Evolutionary conservation across 306 rosid genomes (phyloP), one percentile per base, ranked within the genome.

Genomic region (Trifolium subterraneum): DNA sequence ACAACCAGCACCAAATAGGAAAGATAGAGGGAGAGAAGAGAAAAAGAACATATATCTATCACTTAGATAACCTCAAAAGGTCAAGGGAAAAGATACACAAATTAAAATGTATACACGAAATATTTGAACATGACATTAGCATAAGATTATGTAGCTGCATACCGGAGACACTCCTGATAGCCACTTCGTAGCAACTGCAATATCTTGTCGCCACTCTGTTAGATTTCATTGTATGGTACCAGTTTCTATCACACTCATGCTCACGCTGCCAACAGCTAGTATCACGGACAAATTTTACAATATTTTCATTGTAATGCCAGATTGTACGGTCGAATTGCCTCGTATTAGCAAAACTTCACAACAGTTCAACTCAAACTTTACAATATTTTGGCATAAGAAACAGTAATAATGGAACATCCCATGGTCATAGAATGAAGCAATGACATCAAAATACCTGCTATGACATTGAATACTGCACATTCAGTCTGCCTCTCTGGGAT

Each of bases 161-260:
- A 93, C 99, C 71, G 95, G 96, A 80, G 99, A 94, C 82, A 90
- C 92, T 86, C 97, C 97, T 13, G 97, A 86, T 39, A 94, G 82
- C 99, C 99, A 94, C 86, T 94, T 94, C 14, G 99, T 94, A 80
- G 85, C 99, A 80, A 94, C 99, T 70, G 99, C 99, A 83, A 94
- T 92, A 85, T 94, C 99, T 85, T 94, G 99, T 73, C 91, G 88
- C 99, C 99, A 94, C 85, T n/a, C n/a, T n/a, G n/a, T n/a, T n/a
- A n/a, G n/a, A n/a, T n/a, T n/a, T n/a, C n/a, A n/a, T n/a, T n/a
- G n/a, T n/a, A n/a, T n/a, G n/a, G n/a, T n/a, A n/a, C n/a, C n/a
- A n/a, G n/a, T n/a, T n/a, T n/a, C n/a, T n/a, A n/a, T n/a, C n/a
- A n/a, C n/a, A n/a, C n/a, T 94, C 97, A 79, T 94, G 95, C 81